Base-by-base conservation (phyloP, 2,329 filamentous ascomycete genomes). In the Apiospora hydei region DNA sequence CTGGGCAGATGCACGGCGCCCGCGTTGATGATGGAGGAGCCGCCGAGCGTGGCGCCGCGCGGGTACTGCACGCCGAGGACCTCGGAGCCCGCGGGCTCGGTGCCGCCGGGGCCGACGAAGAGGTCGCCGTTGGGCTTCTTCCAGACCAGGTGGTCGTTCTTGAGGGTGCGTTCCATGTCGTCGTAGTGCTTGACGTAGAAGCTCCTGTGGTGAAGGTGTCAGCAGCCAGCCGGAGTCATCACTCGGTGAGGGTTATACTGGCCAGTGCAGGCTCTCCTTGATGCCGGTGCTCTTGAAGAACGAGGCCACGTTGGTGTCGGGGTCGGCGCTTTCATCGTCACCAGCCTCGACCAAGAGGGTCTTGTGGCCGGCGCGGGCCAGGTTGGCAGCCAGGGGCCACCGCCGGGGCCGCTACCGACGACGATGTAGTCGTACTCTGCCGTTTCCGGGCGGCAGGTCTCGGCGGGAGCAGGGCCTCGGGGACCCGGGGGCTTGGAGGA, bases 121-220 rank as follows among this genome's bases (percentile, higher is more conserved):
- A 81, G 73, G 38, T 77, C 75, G 3, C 84, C 84, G 34, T 84
- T 77, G 0, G 81, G 69, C 14, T 76, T 79, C 21, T 78, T 72
- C 73, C 82, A 86, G 0, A 80, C 81, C 75, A 82, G 80, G 80
- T 92, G 89, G 75, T 81, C 86, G 76, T 90, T 88, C 64, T 84
- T 81, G 47, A 84, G 81, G 74, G 88, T 85, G 14, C 85, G 84
- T 4, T 74, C 78, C 24, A 85, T 78, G 73, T 90, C 85, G 7
- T 83, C 80, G 76, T 90, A 91, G 79, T 92, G 90, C 70, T 87
- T 86, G 72, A 91, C 88, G 74, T 86, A 92, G 79, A 88, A 91
- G 80, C 90, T 85, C 89, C 90, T 92, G 61, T 82, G 34, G 11
- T 74, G 61, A 70, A 73, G 77, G 74, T 1, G 88, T 81, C 43